phyloP scores from a whole-genome alignment of 2,329 filamentous ascomycete genomes.

The Apiospora koreana region DNA sequence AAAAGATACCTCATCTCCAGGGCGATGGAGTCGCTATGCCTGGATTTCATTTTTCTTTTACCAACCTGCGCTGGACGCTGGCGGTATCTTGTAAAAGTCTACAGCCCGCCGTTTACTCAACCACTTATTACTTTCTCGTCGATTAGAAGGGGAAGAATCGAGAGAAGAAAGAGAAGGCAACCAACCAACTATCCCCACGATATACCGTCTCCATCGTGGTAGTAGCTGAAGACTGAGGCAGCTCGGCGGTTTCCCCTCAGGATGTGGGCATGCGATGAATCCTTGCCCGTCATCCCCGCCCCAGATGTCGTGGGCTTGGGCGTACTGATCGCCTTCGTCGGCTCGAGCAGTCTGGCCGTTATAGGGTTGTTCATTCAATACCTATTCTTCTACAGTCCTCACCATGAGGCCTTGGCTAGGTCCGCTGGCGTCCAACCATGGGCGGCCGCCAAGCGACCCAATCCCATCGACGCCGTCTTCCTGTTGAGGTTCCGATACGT shows the following conservation, averaged over 20 bases:
- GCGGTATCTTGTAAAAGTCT: background rate
- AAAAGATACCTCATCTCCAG: background rate
- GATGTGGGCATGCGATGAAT: slow-evolving; percentile 9
- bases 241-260: background rate
- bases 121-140: background rate
- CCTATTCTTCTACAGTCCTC: slow-evolving; percentile 23
- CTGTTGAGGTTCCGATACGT: slow-evolving; percentile 22
- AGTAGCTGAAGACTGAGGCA: background rate
- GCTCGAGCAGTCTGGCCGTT: slow-evolving; percentile 24
- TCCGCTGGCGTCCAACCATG: background rate
- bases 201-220: background rate
- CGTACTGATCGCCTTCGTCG: slow-evolving; percentile 25
- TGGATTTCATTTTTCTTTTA: background rate
- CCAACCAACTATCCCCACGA: background rate
- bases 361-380: slow-evolving; percentile 25
- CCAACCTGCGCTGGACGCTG: slow-evolving; percentile 8
- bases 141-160: background rate
- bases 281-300: slow-evolving; percentile 5
- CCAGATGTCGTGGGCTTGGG: slow-evolving; percentile 25
- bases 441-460: slow-evolving; percentile 13
- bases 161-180: background rate
- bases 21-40: background rate
- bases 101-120: background rate
- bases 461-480: slow-evolving; percentile 24
- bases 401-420: slow-evolving; percentile 14